Evolutionary conservation across 2,329 filamentous ascomycete species (phyloP).

Genomic region (Beauveria varroae): DNA sequence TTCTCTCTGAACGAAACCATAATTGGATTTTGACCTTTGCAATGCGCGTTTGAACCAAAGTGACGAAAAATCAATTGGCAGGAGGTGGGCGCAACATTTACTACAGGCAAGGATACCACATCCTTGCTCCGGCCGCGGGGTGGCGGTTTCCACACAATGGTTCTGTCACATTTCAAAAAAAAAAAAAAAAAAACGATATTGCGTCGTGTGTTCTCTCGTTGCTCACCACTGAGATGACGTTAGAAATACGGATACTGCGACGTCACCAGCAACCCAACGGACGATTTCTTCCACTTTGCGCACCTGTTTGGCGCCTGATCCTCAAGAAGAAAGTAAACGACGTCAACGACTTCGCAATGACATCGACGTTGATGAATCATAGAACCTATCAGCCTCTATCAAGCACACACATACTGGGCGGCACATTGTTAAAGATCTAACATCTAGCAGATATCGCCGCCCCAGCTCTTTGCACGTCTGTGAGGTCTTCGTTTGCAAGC

Average conservation of each 20-base stretch:
- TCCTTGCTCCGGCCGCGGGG: not conserved
- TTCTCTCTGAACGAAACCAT: too few species aligned
- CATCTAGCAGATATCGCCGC: not conserved
- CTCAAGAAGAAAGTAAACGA: not conserved
- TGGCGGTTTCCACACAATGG: not conserved
- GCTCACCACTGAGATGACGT: not conserved
- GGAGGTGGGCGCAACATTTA: not conserved
- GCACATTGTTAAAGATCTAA: too few species aligned
- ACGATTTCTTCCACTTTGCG: not conserved
- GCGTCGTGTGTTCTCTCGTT: not conserved
- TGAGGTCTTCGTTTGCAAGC: not conserved
- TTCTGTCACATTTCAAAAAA: constrained; percentile 3
- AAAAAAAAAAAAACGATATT: not conserved
- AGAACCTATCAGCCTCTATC: not conserved
- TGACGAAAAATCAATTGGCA: too few species aligned
- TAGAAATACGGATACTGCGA: not conserved
- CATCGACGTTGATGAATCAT: not conserved
- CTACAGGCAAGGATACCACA: not conserved
- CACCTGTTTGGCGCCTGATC: not conserved
- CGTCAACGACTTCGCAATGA: not conserved
- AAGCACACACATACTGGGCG: too few species aligned
- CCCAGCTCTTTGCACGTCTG: not conserved
- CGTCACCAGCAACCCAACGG: not conserved
- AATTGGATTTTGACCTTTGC: not conserved
- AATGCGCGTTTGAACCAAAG: not conserved